Conservation (phyloP, 257 asterid species). For the Solanum chaucha region DNA sequence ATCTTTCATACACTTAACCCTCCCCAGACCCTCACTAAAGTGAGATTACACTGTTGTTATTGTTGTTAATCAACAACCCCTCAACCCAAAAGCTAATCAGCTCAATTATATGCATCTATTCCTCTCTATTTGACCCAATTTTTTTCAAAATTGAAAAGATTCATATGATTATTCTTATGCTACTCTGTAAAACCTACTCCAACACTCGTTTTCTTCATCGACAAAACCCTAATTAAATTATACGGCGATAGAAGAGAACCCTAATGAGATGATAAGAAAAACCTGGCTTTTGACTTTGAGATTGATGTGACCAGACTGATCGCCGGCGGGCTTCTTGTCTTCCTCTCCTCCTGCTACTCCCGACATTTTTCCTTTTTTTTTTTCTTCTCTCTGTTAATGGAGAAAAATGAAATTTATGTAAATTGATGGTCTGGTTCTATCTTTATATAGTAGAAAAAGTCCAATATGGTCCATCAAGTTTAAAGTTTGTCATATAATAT, state of each 20-base stretch:
- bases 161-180: not conserved
- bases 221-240: not conserved
- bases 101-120: not conserved
- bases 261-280: not conserved
- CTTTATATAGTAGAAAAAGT: not conserved
- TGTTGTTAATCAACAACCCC: not conserved
- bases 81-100: not conserved
- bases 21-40: not conserved
- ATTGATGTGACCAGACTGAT: not conserved
- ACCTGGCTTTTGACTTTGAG: constrained; percentile 12
- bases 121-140: not conserved
- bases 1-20: not conserved
- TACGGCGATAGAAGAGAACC: not conserved
- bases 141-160: not conserved
- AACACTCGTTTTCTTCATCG: not conserved
- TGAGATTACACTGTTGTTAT: not conserved
- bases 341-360: not conserved
- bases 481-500: not conserved
- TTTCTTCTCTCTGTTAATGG: not conserved
- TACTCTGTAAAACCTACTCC: not conserved
- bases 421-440: not conserved
- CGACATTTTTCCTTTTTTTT: not conserved
- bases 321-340: constrained; percentile 11
- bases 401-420: not conserved
- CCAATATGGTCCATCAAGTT: not conserved